phyloP scores from a whole-genome alignment of 768 basidiomycete species.

The Sistotremastrum suecicum region DNA sequence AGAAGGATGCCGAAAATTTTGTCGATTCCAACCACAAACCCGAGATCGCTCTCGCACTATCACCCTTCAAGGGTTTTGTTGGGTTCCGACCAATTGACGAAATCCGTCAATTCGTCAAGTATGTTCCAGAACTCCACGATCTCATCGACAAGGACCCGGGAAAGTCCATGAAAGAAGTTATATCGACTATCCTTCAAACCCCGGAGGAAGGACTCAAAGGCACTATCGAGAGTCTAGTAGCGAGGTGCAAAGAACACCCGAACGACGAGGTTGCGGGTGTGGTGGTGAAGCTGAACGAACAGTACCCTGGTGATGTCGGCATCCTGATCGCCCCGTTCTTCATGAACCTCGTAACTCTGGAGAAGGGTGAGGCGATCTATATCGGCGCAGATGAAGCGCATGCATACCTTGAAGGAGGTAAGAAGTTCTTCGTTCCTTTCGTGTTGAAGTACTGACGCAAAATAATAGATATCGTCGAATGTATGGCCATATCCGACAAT shows the following conservation, averaged over 20 bases:
- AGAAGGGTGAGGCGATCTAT: conserved; percentile 38
- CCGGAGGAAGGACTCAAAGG: conserved; percentile 16
- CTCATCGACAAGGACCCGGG: conserved; percentile 24
- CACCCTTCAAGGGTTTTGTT: conserved; percentile 35
- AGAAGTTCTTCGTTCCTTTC: neutral
- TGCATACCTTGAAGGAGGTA: conserved; percentile 44
- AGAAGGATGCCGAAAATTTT: conserved; percentile 25
- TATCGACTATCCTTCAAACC: conserved; percentile 17
- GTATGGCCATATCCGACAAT: conserved; percentile 45
- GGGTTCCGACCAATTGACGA: conserved; percentile 37
- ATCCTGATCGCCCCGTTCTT: conserved; percentile 36
- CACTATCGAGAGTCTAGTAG: conserved; percentile 3
- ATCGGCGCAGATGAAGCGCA: conserved; percentile 42
- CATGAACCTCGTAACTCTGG: conserved; percentile 36
- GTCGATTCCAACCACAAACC: conserved; percentile 45
- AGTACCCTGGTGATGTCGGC: conserved; percentile 42
- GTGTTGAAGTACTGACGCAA: no score
- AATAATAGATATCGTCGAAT: conserved; percentile 41
- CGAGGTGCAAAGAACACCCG: conserved; percentile 5
- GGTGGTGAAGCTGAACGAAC: conserved; percentile 26
- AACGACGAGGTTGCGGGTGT: conserved; percentile 17
- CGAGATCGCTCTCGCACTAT: conserved; percentile 42
- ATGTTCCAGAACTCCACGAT: conserved; percentile 28
- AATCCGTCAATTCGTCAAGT: conserved; percentile 26
- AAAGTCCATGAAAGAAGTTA: conserved; percentile 15